Base-by-base conservation (phyloP, 768 basidiomycete species). In the Calocera viscosa region DNA sequence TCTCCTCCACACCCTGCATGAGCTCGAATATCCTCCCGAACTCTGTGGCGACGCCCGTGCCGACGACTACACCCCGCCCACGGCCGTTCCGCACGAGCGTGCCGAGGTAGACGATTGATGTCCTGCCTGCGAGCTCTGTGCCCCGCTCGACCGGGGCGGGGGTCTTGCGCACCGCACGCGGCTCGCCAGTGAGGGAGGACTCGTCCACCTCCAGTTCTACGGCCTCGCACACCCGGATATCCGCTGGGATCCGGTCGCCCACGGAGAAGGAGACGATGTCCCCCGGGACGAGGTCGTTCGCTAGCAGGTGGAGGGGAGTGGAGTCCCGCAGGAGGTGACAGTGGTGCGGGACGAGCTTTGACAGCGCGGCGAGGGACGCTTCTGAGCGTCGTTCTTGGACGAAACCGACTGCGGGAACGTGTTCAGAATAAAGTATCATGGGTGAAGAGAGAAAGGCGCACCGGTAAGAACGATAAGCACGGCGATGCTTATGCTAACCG, bases 1-100 rank as follows among this genome's bases (percentile, higher is more conserved):
- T 88, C 77, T 97, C 94, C 70, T 94, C 92, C 69, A 93, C 93
- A 74, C 96, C 93, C 76, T 96, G 93, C 91, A 98, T 92, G 92
- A 96, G 95, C 16, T 89, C 86, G 74, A 98, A 98, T 68, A 98
- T 91, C 66, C 95, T 86, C 28, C 94, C 94, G 76, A 98, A 95
- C 73, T 98, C 94, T 0, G 92, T 95, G 69, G 89, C 84, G 14
- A 84, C 81, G 1, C 95, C 89, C 0, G 84, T 91, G 0, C 84
- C 91, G 49, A 98, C 89, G 3, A 95, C 92, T 49, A 97, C 80
- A 3, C 95, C 94, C 40, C 82, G 79, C 0, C 93, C 94, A 65
- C 90, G 80, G 5, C 93, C 94, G 74, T 88, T 94, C 68, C 93
- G 81, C 3, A 98, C 93, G 49, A 97, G 76, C 1, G 94, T 97